Percentiles rank a stretch among this genome's conserved stretches.
Conservation (phyloP, 2,329 filamentous ascomycete genomes). For the Alternaria tenuissima region DNA sequence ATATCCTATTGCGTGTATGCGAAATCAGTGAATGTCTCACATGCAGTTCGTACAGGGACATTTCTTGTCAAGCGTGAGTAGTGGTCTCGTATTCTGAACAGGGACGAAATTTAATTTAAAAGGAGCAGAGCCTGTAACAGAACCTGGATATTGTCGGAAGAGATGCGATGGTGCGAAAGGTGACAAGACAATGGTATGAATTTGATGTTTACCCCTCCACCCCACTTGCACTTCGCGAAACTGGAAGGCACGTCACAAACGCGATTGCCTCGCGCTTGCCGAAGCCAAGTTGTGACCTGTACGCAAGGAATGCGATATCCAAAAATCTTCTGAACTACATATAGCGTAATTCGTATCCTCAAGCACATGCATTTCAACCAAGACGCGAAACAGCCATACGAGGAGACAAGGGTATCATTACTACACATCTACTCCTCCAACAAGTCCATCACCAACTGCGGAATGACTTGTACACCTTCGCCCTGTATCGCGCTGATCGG, state of each 20-base stretch:
- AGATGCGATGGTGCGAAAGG: background rate
- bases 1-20: too few relatives aligned
- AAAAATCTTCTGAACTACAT: background rate
- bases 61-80: too few relatives aligned
- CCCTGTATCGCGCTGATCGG: conserved; percentile 90
- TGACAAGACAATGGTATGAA: background rate
- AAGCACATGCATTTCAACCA: background rate
- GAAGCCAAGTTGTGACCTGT: background rate
- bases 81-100: fast-evolving
- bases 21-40: too few relatives aligned
- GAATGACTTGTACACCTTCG: conserved; percentile 79
- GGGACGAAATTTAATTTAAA: background rate
- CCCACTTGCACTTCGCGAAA: conserved; percentile 1
- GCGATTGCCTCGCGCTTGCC: background rate
- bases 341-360: background rate
- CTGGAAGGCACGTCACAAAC: background rate
- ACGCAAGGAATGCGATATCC: background rate
- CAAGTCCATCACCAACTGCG: conserved; percentile 75
- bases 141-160: too few relatives aligned
- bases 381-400: background rate
- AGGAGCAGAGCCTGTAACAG: background rate
- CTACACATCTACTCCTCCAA: conserved; percentile 52
- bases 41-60: too few relatives aligned
- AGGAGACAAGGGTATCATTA: conserved; percentile 15
- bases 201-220: conserved; percentile 8